Evolutionary conservation across 805 yeast genomes (phyloP).

Genomic region (Groenewaldozyma salmanticensis): DNA sequence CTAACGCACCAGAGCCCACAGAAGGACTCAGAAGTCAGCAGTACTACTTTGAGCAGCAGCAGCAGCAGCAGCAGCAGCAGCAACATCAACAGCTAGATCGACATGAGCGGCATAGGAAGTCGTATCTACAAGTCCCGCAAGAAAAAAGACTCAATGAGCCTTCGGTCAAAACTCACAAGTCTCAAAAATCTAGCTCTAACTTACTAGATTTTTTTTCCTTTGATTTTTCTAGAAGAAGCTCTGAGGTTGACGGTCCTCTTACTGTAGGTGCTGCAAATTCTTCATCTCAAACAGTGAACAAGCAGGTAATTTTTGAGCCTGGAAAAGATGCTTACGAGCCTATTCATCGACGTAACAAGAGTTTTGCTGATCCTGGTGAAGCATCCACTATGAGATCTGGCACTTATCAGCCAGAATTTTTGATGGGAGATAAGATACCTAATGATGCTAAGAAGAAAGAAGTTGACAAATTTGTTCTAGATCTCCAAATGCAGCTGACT

Average conservation of each 20-base stretch:
- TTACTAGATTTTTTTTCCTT: constrained; percentile 18
- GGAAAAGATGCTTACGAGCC: no score
- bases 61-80: neutral
- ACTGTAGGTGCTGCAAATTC: neutral
- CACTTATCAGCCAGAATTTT: neutral
- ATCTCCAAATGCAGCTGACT: constrained; percentile 16
- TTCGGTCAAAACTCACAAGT: constrained; percentile 9
- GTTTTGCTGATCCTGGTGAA: constrained; percentile 11
- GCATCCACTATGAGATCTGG: neutral
- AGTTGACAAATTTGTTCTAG: constrained; percentile 14
- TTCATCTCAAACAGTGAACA: neutral
- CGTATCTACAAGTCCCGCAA: no score
- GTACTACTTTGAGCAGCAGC: neutral
- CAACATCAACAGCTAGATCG: neutral
- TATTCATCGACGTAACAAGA: constrained; percentile 15
- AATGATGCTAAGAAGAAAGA: constrained; percentile 7
- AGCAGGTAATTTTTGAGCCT: neutral
- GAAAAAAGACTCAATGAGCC: no score
- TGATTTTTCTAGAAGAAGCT: neutral
- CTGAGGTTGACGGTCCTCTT: neutral
- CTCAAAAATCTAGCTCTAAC: constrained; percentile 17
- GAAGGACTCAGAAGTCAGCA: neutral
- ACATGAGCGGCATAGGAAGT: neutral
- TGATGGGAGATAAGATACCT: constrained; percentile 1
- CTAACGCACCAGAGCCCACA: neutral